These are phyloP conservation scores for Paramecium sonneborni DNA, from an alignment of 73 alveolate species.

Conservation along the genomic window DNA sequence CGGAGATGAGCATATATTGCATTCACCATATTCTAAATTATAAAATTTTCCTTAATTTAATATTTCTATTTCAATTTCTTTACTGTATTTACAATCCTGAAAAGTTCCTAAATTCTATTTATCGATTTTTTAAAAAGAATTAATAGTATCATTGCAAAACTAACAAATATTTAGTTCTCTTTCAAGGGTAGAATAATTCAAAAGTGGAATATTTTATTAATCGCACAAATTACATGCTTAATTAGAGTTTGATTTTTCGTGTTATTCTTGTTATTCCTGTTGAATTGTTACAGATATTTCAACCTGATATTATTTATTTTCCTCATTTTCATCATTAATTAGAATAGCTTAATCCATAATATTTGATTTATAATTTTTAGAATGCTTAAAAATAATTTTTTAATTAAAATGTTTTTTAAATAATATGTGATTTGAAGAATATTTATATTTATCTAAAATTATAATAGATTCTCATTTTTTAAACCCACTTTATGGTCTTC, in stretches of 20 bases:
- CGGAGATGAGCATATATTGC: not conserved
- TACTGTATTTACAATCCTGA: not conserved
- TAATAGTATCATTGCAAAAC: not conserved
- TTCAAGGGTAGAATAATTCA: not conserved
- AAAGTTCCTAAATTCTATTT: not conserved
- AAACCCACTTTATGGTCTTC: slow-evolving; percentile 63
- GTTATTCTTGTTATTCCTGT: not conserved
- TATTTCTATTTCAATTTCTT: not conserved
- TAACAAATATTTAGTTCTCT: not conserved
- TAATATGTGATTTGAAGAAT: not conserved
- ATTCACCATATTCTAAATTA: not conserved
- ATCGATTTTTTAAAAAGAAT: not conserved
- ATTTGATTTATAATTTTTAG: not conserved
- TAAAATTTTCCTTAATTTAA: not conserved
- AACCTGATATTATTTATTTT: not conserved
- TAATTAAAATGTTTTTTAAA: no score
- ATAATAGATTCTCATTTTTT: not conserved
- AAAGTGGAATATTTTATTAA: not conserved
- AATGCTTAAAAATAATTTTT: not conserved
- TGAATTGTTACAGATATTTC: not conserved
- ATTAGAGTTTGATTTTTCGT: not conserved
- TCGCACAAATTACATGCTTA: not conserved
- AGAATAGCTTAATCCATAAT: not conserved
- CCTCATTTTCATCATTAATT: not conserved
- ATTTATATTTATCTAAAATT: no score